Percentiles rank a stretch among this genome's conserved stretches.
These are phyloP conservation scores for Leishmania gerbilli DNA, from an alignment of 208 protist genomes.

Conservation along the genomic window DNA sequence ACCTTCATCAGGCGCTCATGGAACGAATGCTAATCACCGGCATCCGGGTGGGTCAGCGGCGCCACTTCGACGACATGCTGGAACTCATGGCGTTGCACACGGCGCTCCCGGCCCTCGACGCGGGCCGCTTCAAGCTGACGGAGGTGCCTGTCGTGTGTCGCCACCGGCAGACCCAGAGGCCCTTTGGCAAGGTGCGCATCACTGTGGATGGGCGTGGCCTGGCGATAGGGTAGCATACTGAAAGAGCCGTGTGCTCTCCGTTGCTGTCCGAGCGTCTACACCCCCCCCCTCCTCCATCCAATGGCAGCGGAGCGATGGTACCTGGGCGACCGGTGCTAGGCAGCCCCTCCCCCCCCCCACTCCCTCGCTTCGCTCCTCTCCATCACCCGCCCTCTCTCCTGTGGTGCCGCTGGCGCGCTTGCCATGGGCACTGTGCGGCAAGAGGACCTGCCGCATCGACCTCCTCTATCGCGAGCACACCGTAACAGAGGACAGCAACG, in stretches of 20 bases:
- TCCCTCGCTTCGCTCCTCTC: too few species aligned
- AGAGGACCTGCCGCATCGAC: too few species aligned
- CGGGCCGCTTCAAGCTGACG: conserved; percentile 21
- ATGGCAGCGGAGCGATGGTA: too few species aligned
- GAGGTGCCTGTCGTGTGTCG: conserved; percentile 21
- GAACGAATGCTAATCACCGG: conserved; percentile 26
- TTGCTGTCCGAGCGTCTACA: neutral
- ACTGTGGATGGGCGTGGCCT: conserved; percentile 1
- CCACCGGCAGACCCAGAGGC: conserved; percentile 28
- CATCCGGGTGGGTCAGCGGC: conserved; percentile 25
- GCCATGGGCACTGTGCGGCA: too few species aligned
- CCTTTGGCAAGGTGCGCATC: conserved; percentile 34
- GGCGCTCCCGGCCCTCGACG: conserved; percentile 27
- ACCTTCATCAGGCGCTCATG: conserved; percentile 19
- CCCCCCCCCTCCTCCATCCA: too few species aligned
- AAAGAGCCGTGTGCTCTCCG: neutral
- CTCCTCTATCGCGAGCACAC: too few species aligned
- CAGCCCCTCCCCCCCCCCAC: too few species aligned
- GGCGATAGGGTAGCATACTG: neutral
- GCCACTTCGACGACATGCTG: conserved; percentile 41
- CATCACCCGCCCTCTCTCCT: too few species aligned
- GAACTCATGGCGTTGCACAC: conserved; percentile 21
- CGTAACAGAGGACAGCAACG: too few species aligned
- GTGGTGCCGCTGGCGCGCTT: too few species aligned
- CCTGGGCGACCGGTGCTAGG: too few species aligned